A percentile compares a stretch with the other conserved stretches of the same genome.
Conservation (phyloP, 2,329 filamentous ascomycete species). For the Neopestalotiopsis rosae region DNA sequence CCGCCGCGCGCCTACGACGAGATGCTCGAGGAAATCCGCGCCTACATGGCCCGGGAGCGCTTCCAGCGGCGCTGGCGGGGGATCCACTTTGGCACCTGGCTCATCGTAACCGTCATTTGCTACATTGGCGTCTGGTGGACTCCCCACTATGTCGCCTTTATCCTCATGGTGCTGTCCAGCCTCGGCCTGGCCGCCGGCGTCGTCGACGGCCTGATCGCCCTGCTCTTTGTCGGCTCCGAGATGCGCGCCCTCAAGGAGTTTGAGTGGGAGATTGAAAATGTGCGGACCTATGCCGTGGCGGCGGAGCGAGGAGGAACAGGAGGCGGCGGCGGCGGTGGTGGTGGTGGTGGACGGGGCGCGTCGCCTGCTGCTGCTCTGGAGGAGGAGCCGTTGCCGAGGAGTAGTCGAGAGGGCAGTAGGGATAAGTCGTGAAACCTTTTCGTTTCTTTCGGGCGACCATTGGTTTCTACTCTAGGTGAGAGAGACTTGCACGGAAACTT, state of each 20-base stretch:
- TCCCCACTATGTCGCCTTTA: slow-evolving; percentile 76
- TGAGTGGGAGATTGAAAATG: slow-evolving; percentile 86
- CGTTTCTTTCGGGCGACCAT: too few species aligned
- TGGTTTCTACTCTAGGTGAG: too few species aligned
- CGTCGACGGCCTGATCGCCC: slow-evolving; percentile 83
- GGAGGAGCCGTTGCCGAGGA: neutral
- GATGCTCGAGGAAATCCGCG: slow-evolving; percentile 72
- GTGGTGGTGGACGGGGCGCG: neutral
- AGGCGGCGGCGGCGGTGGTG: neutral
- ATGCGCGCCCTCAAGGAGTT: slow-evolving; percentile 86
- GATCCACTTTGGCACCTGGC: slow-evolving; percentile 72
- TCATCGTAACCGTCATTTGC: slow-evolving; percentile 74
- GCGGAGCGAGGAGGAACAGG: slow-evolving; percentile 24
- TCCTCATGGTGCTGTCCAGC: slow-evolving; percentile 81
- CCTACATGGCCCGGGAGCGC: slow-evolving; percentile 74
- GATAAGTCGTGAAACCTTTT: neutral
- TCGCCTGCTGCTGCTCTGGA: neutral
- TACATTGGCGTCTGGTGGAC: slow-evolving; percentile 87
- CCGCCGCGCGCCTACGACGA: slow-evolving; percentile 66
- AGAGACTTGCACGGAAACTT: too few species aligned
- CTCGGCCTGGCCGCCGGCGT: slow-evolving; percentile 77
- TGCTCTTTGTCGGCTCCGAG: slow-evolving; percentile 87
- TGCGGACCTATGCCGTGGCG: slow-evolving; percentile 51
- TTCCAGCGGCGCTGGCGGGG: slow-evolving; percentile 75
- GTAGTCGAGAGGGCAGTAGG: slow-evolving; percentile 5